Evolutionary conservation across 2,329 filamentous ascomycete species (phyloP).

Genomic region (Sporothrix humicola): DNA sequence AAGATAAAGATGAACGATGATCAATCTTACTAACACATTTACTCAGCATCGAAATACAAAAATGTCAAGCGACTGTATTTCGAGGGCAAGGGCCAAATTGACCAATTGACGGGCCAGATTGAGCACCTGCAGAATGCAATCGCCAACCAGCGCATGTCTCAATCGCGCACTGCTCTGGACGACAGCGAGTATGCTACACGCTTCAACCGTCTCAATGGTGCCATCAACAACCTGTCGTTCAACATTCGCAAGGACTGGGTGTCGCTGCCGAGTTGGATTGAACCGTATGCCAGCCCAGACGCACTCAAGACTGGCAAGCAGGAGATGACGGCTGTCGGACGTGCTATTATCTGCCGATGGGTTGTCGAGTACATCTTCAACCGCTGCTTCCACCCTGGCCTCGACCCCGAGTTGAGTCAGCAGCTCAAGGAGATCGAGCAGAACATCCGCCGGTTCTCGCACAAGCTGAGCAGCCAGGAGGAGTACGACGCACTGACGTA

Average conservation of each 20-base stretch:
- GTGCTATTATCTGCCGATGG: constrained; percentile 88
- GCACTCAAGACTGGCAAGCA: constrained; percentile 87
- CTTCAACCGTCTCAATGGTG: constrained; percentile 89
- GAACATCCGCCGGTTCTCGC: constrained; percentile 80
- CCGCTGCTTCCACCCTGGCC: constrained; percentile 86
- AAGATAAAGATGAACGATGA: too few species aligned
- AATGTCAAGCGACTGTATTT: constrained; percentile 98
- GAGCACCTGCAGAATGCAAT: constrained; percentile 97
- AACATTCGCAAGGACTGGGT: constrained; percentile 96
- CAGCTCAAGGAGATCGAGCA: constrained; percentile 86
- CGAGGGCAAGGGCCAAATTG: constrained; percentile 90
- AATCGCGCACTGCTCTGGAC: constrained; percentile 91
- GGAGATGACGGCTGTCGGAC: constrained; percentile 95
- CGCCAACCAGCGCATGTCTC: constrained; percentile 91
- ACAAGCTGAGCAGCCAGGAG: constrained; percentile 76
- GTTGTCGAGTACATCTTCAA: constrained; percentile 90
- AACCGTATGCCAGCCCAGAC: constrained; percentile 79
- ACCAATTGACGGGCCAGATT: constrained; percentile 83
- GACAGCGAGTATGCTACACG: constrained; percentile 91
- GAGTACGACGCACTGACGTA: constrained; percentile 86
- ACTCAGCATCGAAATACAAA: constrained; percentile 79
- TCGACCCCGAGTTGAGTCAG: constrained; percentile 76
- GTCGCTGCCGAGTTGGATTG: constrained; percentile 78
- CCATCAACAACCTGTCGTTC: constrained; percentile 93
- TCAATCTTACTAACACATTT: neutral